These are phyloP conservation scores for Geotrichum histeridarum DNA, from an alignment of 1,139 yeast species.

Conservation along the genomic window DNA sequence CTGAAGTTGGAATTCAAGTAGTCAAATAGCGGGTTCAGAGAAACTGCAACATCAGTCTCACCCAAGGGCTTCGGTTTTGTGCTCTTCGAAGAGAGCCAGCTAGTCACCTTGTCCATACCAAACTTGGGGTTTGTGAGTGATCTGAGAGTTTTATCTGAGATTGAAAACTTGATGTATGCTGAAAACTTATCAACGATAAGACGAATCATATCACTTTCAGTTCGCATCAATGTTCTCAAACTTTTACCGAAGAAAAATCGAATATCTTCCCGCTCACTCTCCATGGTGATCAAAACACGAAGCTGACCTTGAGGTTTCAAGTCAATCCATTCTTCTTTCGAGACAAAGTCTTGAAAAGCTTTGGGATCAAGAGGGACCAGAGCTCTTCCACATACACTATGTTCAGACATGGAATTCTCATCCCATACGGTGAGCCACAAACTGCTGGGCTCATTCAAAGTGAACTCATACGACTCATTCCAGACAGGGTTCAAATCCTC, in stretches of 20 bases:
- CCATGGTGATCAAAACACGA: conserved; percentile 63
- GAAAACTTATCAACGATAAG: conserved; percentile 60
- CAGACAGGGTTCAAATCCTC: conserved; percentile 70
- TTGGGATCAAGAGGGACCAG: conserved; percentile 59
- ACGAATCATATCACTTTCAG: conserved; percentile 60
- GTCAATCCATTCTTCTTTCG: conserved; percentile 53
- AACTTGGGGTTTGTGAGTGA: conserved; percentile 31
- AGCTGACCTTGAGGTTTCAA: conserved; percentile 66
- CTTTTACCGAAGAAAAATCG: conserved; percentile 75
- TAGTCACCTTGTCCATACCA: conserved; percentile 50
- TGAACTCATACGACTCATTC: conserved; percentile 73
- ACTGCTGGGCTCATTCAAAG: conserved; percentile 36
- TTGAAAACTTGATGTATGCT: conserved; percentile 43
- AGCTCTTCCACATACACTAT: conserved; percentile 67
- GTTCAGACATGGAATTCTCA: conserved; percentile 50
- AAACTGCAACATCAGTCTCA: conserved; percentile 55
- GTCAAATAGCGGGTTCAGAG: conserved; percentile 69
- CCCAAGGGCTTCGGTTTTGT: conserved; percentile 31
- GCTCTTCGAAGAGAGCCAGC: conserved; percentile 46
- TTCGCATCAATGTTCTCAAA: conserved; percentile 56
- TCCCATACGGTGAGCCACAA: conserved; percentile 72
- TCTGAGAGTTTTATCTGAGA: conserved; percentile 39
- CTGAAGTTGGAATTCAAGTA: conserved; percentile 66
- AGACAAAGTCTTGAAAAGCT: conserved; percentile 62
- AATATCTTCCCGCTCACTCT: conserved; percentile 72